Evolutionary conservation across 2,329 filamentous ascomycete genomes (phyloP).

Genomic region (Triangularia setosa): DNA sequence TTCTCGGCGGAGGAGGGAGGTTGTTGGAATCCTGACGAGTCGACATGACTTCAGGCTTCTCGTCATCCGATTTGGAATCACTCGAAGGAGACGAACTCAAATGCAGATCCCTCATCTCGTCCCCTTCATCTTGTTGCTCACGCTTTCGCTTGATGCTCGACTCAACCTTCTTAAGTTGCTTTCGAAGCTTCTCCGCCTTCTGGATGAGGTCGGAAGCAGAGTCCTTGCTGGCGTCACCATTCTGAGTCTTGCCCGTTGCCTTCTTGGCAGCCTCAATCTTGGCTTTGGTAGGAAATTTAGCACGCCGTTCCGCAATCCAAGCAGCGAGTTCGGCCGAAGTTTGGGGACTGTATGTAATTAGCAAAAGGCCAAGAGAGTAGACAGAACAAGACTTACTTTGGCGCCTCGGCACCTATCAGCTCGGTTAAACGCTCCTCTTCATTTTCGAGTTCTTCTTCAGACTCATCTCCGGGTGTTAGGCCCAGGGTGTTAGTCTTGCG

Average conservation of each 20-base stretch:
- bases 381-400: constrained; percentile 44
- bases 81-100: constrained; percentile 38
- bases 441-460: constrained; percentile 65
- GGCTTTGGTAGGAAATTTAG: constrained; percentile 74
- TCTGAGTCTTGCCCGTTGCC: constrained; percentile 42
- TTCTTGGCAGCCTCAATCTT: constrained; percentile 60
- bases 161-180: constrained; percentile 66
- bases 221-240: constrained; percentile 51
- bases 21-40: constrained; percentile 40
- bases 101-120: constrained; percentile 54
- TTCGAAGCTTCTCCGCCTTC: constrained; percentile 58
- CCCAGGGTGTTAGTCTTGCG: constrained; percentile 69
- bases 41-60: constrained; percentile 55
- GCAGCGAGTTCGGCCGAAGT: constrained; percentile 62
- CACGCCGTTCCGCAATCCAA: constrained; percentile 78
- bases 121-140: constrained; percentile 63
- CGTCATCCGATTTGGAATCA: constrained; percentile 52
- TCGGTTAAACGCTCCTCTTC: constrained; percentile 60
- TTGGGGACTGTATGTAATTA: constrained; percentile 38
- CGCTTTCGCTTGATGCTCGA: constrained; percentile 66
- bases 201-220: constrained; percentile 49
- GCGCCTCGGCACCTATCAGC: constrained; percentile 51
- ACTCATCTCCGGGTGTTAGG: constrained; percentile 63
- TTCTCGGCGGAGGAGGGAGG: constrained; percentile 46
- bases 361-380: neutral